Evolutionary conservation across 768 basidiomycete genomes (phyloP).

Genomic region (Boletus patriciae): DNA sequence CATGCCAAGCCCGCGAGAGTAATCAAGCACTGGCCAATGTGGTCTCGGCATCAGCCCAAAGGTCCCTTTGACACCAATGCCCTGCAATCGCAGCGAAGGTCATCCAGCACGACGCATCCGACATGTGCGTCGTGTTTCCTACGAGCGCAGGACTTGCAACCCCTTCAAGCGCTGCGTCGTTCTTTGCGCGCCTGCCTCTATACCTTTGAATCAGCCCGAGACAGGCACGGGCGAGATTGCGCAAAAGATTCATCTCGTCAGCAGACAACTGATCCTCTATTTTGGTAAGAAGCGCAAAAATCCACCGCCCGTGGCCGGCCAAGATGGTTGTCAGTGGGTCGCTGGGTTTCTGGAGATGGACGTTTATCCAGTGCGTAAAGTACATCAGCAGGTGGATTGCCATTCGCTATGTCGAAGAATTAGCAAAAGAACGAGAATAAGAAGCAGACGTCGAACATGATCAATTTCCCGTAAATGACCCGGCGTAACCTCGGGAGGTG

Average conservation of each 20-base stretch:
- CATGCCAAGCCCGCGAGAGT: neutral
- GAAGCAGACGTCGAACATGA: conserved; percentile 48
- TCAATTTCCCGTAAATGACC: conserved; percentile 58
- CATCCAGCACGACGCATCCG: conserved; percentile 67
- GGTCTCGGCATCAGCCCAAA: conserved; percentile 77
- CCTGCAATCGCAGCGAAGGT: conserved; percentile 61
- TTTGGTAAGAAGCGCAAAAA: conserved; percentile 69
- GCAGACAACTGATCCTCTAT: conserved; percentile 69
- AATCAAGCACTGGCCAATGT: conserved; percentile 35
- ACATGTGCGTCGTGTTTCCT: conserved; percentile 34
- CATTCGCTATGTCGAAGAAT: conserved; percentile 47
- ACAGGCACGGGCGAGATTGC: conserved; percentile 73
- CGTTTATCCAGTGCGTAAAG: conserved; percentile 77
- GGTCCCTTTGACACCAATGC: conserved; percentile 76
- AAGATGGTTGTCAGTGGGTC: conserved; percentile 44
- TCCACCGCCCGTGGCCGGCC: conserved; percentile 70
- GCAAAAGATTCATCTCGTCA: conserved; percentile 75
- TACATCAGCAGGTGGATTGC: conserved; percentile 81
- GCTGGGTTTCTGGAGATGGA: conserved; percentile 48
- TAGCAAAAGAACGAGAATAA: neutral
- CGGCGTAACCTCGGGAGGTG: conserved; percentile 60
- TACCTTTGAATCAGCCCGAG: conserved; percentile 47
- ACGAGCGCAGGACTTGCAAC: neutral
- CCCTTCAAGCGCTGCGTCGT: conserved; percentile 3
- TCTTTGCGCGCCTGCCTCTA: conserved; percentile 24